These are phyloP conservation scores for Conidiobolus incongruus DNA, from an alignment of 371 early-diverging fungal species.

Conservation along the genomic window DNA sequence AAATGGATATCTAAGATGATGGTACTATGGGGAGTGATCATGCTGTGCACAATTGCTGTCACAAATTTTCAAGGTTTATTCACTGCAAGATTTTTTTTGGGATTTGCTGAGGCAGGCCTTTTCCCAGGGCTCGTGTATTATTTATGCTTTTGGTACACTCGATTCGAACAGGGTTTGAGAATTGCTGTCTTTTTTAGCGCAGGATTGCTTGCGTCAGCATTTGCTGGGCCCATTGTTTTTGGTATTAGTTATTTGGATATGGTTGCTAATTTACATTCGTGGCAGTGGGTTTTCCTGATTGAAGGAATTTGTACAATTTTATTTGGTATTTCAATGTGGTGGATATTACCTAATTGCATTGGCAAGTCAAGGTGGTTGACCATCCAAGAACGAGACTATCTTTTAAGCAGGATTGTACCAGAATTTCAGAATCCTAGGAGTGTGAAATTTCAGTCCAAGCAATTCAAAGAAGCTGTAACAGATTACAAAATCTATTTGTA, in stretches of 20 bases:
- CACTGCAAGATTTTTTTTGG: constrained; percentile 34
- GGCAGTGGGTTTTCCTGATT: constrained; percentile 21
- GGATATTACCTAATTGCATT: constrained; percentile 1
- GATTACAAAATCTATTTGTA: constrained; percentile 26
- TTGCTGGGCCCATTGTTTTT: constrained; percentile 37
- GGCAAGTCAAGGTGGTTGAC: not conserved
- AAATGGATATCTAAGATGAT: constrained; percentile 14
- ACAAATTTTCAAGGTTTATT: constrained; percentile 18
- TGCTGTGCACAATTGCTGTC: constrained; percentile 26
- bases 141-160: constrained; percentile 57
- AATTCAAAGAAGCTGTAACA: constrained; percentile 18
- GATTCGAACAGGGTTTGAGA: constrained; percentile 44
- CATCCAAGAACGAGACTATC: constrained; percentile 1
- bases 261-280: constrained; percentile 14
- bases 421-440: not conserved
- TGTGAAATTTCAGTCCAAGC: constrained; percentile 19
- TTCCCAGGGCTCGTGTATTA: constrained; percentile 51
- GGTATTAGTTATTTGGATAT: constrained; percentile 28
- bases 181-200: constrained; percentile 42
- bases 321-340: constrained; percentile 1
- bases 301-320: constrained; percentile 4
- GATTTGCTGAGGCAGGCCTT: constrained; percentile 11
- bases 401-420: not conserved
- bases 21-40: constrained; percentile 34
- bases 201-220: constrained; percentile 39